These are phyloP conservation scores for Amphichorda felina DNA, from an alignment of 2,329 filamentous ascomycete species.

Conservation along the genomic window DNA sequence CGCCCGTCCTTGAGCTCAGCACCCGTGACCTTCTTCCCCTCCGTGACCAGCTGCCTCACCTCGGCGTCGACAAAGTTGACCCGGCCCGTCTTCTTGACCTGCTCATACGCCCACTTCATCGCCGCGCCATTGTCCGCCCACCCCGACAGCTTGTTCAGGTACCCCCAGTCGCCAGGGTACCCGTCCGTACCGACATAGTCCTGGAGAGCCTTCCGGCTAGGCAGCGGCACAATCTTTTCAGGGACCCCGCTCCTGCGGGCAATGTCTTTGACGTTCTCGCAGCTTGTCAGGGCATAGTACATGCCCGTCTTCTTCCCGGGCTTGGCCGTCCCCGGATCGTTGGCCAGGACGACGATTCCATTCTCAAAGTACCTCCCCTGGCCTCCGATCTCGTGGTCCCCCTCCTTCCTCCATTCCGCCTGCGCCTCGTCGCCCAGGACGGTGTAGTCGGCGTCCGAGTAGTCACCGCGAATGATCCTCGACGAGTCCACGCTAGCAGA, in stretches of 20 bases:
- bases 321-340: conserved; percentile 20
- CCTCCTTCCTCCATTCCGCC: conserved; percentile 51
- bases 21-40: neutral
- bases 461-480: conserved; percentile 61
- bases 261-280: conserved; percentile 46
- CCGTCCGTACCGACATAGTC: conserved; percentile 33
- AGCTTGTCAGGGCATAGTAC: conserved; percentile 48
- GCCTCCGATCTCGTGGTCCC: conserved; percentile 42
- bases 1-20: conserved; percentile 11
- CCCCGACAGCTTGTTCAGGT: conserved; percentile 61
- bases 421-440: conserved; percentile 61
- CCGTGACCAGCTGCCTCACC: conserved; percentile 27
- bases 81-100: conserved; percentile 40
- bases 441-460: conserved; percentile 68
- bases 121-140: conserved; percentile 70
- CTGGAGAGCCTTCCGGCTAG: conserved; percentile 29
- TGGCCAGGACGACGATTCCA: conserved; percentile 54
- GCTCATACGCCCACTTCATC: conserved; percentile 51
- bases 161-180: conserved; percentile 52
- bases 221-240: conserved; percentile 31
- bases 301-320: conserved; percentile 30
- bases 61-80: conserved; percentile 42
- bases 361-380: conserved; percentile 58
- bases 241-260: conserved; percentile 22
- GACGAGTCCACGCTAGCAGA: conserved; percentile 51